Base-by-base conservation (phyloP, 306 rosid genomes). In the Ormosia semicastrata region DNA sequence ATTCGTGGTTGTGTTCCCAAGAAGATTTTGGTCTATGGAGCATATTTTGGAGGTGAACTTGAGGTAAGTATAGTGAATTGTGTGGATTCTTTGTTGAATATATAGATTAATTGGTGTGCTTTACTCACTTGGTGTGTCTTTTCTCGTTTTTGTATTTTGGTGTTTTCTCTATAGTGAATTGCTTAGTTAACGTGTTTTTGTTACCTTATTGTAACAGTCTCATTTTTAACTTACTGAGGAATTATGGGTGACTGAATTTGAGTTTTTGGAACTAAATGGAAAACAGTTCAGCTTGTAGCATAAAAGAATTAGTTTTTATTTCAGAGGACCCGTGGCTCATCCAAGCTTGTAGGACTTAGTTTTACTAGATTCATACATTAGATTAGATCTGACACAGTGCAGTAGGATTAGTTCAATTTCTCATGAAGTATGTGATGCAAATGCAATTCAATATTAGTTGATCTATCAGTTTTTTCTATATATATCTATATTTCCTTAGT, bases 1-100 rank as follows among this genome's bases (percentile, higher is more conserved):
- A 71, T 95, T 89, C 99, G 99, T 84, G 99, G 99, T 39, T 95
- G 99, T 86, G 99, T 95, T 87, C 99, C 99, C 49, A 95, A 95
- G 77, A 95, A 95, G 96, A 95, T 95, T 86, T 84, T 95, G 93
- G 98, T 95, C 68, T 95, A 95, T 75, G 98, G 96, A 77, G 94
- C 97, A 76, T 24, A 98, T 74, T 89, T 66, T 89, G 92, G 98
- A 50, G 86, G 94, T 82, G 99, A 95, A 17, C 88, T 95, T 79
- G 90, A 93, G 96, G 99, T 95, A 82, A 87, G 86, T 67, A 6
- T 39, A 53, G 39, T 63, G 40, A 79, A 68, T 47, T 68, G 53
- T 17, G 63, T 60, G 66, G 24, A 62, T 66, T 76, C 29, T 59
- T 82, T 64, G 29, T 24, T 49, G 56, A 10, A 40, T 57, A 75